Percentiles rank a stretch among this genome's conserved stretches.
phyloP scores from a whole-genome alignment of 2,329 filamentous ascomycete genomes.

The Myriangium duriaei region DNA sequence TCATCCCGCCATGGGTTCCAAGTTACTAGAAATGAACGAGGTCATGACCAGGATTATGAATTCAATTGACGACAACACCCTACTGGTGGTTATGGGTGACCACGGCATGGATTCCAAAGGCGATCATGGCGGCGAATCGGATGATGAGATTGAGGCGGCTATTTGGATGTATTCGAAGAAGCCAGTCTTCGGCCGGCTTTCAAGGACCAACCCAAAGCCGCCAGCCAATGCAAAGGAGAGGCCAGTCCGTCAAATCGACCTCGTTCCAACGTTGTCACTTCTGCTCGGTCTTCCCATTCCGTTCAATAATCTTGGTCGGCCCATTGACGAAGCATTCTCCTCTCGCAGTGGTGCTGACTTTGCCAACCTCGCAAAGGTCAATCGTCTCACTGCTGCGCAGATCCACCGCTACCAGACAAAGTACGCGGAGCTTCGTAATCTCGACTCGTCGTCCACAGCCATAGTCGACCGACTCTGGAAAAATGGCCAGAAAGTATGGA shows the following conservation, averaged over 20 bases:
- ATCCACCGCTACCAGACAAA: slow-evolving; percentile 80
- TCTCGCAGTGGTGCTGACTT: slow-evolving; percentile 56
- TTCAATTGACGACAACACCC: slow-evolving; percentile 67
- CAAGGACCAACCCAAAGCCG: slow-evolving; percentile 44
- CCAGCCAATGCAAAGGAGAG: slow-evolving; percentile 62
- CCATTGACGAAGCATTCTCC: slow-evolving; percentile 87
- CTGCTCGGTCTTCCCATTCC: slow-evolving; percentile 85
- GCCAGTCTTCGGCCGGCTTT: slow-evolving; percentile 67
- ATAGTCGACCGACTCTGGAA: slow-evolving; percentile 48
- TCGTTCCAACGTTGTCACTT: slow-evolving; percentile 82
- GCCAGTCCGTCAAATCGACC: slow-evolving; percentile 75
- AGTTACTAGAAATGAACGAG: slow-evolving; percentile 80
- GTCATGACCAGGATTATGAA: slow-evolving; percentile 62
- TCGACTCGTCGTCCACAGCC: slow-evolving; percentile 47
- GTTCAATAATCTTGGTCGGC: slow-evolving; percentile 86
- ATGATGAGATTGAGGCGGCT: slow-evolving; percentile 88
- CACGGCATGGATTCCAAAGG: slow-evolving; percentile 97
- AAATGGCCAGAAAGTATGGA: slow-evolving; percentile 43
- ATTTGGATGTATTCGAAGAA: slow-evolving; percentile 97
- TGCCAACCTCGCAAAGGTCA: slow-evolving; percentile 64
- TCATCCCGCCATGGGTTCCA: slow-evolving; percentile 81
- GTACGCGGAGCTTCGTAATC: slow-evolving; percentile 62
- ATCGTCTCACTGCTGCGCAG: slow-evolving; percentile 66
- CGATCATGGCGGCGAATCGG: slow-evolving; percentile 95
- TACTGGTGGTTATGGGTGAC: slow-evolving; percentile 95